These are phyloP conservation scores for Licmophora abbreviata DNA, from an alignment of 108 stramenopile genomes.

Conservation along the genomic window DNA sequence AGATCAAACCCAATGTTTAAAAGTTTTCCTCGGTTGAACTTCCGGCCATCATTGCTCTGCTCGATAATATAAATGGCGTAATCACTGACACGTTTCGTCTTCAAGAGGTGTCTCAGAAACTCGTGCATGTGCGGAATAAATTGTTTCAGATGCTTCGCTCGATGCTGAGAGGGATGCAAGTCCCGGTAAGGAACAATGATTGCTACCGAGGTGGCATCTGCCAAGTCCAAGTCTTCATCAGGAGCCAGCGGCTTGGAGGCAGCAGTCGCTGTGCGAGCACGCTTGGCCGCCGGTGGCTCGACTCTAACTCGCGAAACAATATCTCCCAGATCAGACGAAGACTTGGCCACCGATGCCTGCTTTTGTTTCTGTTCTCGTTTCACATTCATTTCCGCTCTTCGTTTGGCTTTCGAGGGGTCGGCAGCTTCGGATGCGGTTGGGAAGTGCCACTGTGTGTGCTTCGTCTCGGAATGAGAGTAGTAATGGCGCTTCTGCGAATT, in stretches of 20 bases:
- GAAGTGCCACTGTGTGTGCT: conserved; percentile 88
- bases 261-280: neutral
- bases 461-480: conserved; percentile 64
- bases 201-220: conserved; percentile 63
- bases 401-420: conserved; percentile 68
- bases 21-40: conserved; percentile 99
- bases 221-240: conserved; percentile 26
- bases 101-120: conserved; percentile 48
- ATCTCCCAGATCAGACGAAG: neutral
- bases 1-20: conserved; percentile 97
- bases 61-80: conserved; percentile 96
- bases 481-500: conserved; percentile 64
- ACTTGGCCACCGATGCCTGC: conserved; percentile 6
- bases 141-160: conserved; percentile 72
- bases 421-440: conserved; percentile 71
- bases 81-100: conserved; percentile 32
- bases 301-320: neutral
- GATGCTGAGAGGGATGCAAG: conserved; percentile 83
- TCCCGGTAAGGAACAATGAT: conserved; percentile 97
- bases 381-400: conserved; percentile 36
- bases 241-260: neutral
- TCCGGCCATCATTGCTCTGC: conserved; percentile 89
- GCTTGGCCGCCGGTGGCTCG: neutral
- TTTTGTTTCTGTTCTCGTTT: conserved; percentile 16
- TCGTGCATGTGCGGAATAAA: conserved; percentile 91